phyloP scores from a whole-genome alignment of 208 protist species.

The Leishmania arabica region DNA sequence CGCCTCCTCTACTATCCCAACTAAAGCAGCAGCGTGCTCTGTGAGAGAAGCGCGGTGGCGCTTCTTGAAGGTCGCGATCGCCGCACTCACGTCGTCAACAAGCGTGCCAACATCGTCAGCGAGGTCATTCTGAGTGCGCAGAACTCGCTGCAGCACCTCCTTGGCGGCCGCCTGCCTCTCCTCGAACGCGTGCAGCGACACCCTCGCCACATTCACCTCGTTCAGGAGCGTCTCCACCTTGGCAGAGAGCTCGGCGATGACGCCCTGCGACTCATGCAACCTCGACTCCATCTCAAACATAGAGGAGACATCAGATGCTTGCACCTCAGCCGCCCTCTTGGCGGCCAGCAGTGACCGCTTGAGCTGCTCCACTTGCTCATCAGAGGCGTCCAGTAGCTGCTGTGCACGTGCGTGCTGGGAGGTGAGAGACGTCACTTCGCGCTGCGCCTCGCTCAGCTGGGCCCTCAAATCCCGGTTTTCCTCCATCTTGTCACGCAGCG shows the following conservation, averaged over 20 bases:
- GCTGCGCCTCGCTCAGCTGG: slow-evolving; percentile 19
- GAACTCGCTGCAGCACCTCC: slow-evolving; percentile 15
- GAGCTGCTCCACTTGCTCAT: slow-evolving; percentile 40
- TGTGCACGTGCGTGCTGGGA: slow-evolving; percentile 22
- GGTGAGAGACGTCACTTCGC: slow-evolving; percentile 33
- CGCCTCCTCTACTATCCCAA: background rate
- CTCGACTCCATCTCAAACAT: slow-evolving; percentile 58
- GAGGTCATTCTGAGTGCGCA: slow-evolving; percentile 13
- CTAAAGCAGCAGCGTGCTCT: background rate
- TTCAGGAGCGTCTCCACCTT: slow-evolving; percentile 21
- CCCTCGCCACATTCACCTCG: slow-evolving; percentile 1
- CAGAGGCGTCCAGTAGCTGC: slow-evolving; percentile 32
- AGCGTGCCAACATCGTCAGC: slow-evolving; percentile 15
- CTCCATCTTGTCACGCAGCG: slow-evolving; percentile 19
- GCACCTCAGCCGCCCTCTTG: slow-evolving; percentile 54
- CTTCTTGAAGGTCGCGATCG: background rate
- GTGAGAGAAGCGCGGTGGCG: background rate
- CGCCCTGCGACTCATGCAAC: slow-evolving; percentile 40
- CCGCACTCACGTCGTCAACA: background rate
- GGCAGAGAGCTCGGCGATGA: slow-evolving; percentile 16
- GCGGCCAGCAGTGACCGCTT: slow-evolving; percentile 43
- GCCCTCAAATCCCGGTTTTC: slow-evolving; percentile 9
- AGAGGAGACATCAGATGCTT: slow-evolving; percentile 42
- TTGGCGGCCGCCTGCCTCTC: slow-evolving; percentile 11
- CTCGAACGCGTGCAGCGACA: slow-evolving; percentile 12